phyloP scores from a whole-genome alignment of 2,329 filamentous ascomycete genomes.

The Corynespora cassiicola region DNA sequence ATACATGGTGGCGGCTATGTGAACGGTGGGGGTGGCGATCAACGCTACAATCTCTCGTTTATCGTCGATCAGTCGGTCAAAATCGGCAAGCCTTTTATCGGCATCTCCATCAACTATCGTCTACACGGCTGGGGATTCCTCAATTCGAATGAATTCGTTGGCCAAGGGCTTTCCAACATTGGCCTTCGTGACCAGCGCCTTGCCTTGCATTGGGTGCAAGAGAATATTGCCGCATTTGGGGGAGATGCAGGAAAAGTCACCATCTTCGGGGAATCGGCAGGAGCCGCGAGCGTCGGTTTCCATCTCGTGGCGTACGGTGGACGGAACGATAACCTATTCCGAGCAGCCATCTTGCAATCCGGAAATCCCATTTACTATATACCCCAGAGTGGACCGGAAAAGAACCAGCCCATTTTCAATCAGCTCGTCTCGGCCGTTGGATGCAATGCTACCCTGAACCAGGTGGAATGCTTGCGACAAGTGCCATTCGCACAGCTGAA shows the following conservation, averaged over 20 bases:
- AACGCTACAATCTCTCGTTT: conserved; percentile 65
- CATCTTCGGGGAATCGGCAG: conserved; percentile 48
- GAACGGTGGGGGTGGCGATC: conserved; percentile 43
- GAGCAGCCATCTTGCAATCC: conserved; percentile 49
- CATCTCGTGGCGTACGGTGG: conserved; percentile 50
- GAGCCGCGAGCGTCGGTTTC: conserved; percentile 47
- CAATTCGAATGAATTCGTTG: conserved; percentile 30
- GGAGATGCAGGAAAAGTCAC: conserved; percentile 44
- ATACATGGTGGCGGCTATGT: conserved; percentile 52
- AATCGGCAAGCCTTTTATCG: conserved; percentile 23
- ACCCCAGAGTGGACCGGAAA: conserved; percentile 54
- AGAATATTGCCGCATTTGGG: conserved; percentile 44
- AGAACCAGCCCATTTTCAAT: conserved; percentile 45
- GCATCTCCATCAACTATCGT: conserved; percentile 44
- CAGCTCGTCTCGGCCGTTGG: conserved; percentile 47
- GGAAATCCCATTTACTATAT: conserved; percentile 34
- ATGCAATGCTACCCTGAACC: conserved; percentile 54
- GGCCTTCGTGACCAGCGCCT: conserved; percentile 48
- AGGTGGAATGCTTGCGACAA: conserved; percentile 58
- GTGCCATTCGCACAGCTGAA: conserved; percentile 66
- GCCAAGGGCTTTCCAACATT: conserved; percentile 51
- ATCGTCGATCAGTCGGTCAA: conserved; percentile 54
- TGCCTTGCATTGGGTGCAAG: conserved; percentile 46
- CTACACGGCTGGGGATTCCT: conserved; percentile 67
- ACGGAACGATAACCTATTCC: conserved; percentile 50